Evolutionary conservation across 2,329 filamentous ascomycete species (phyloP).

Genomic region (Fusarium multiceps): DNA sequence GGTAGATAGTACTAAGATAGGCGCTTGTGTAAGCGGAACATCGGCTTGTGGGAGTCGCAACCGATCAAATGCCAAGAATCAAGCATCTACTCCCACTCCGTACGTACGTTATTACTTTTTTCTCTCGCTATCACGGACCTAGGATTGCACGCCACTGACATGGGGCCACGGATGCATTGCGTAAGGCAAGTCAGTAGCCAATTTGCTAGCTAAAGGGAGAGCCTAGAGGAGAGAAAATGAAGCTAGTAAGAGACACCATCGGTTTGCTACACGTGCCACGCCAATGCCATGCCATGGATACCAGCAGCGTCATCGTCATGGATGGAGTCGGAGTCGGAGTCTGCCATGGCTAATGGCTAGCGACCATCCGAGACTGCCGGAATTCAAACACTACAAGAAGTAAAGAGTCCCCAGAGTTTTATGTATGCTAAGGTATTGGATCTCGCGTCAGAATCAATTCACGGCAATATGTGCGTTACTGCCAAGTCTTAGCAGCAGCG

Average conservation of each 20-base stretch:
- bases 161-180: conserved; percentile 16
- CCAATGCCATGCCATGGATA: background rate
- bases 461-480: background rate
- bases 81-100: background rate
- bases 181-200: background rate
- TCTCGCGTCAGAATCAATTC: background rate
- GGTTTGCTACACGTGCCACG: background rate
- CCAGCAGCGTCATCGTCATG: conserved; percentile 3
- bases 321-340: background rate
- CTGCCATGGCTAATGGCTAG: background rate
- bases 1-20: background rate
- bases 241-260: conserved; percentile 4
- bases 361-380: background rate
- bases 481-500: conserved; percentile 1
- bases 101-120: background rate
- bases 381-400: conserved; percentile 1
- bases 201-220: background rate
- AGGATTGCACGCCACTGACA: conserved; percentile 15
- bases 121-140: conserved; percentile 7
- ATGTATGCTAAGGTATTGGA: background rate
- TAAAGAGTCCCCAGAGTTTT: background rate
- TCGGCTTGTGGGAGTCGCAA: conserved; percentile 22
- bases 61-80: conserved; percentile 17
- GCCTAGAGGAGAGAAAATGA: background rate
- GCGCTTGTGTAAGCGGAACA: background rate